phyloP scores from a whole-genome alignment of 345 rosid species.

The Anastatica hierochuntica region DNA sequence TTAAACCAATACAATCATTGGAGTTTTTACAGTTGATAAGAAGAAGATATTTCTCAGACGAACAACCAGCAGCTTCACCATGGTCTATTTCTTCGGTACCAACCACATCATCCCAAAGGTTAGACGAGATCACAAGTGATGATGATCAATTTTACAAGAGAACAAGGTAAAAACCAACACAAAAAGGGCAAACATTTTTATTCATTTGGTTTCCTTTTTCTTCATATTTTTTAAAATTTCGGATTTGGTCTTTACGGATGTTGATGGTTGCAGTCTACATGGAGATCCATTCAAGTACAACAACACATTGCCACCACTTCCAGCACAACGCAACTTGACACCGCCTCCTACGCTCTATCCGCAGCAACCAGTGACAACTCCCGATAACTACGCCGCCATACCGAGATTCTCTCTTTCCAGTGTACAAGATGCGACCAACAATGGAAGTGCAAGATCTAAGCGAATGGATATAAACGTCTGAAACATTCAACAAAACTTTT shows the following conservation, averaged over 20 bases:
- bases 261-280: constrained; percentile 45
- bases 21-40: constrained; percentile 61
- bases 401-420: constrained; percentile 60
- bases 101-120: constrained; percentile 45
- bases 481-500: background rate
- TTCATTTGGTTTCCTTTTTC: too few species aligned
- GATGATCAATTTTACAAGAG: constrained; percentile 58
- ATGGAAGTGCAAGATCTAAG: constrained; percentile 51
- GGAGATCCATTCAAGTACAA: constrained; percentile 62
- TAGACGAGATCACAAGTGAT: constrained; percentile 59
- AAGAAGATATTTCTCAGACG: constrained; percentile 90
- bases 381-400: constrained; percentile 49
- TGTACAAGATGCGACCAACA: constrained; percentile 47
- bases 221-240: background rate
- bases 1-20: background rate
- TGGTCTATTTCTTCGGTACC: constrained; percentile 66
- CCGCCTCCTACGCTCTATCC: constrained; percentile 97
- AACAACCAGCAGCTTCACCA: constrained; percentile 51
- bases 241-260: background rate
- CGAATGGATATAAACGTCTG: constrained; percentile 77
- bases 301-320: constrained; percentile 71
- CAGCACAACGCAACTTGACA: constrained; percentile 84
- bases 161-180: constrained; percentile 40
- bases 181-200: too few species aligned
- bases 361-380: constrained; percentile 73